These are phyloP conservation scores for Paecilomyces dactylethromorphus DNA, from an alignment of 2,329 filamentous ascomycete species.

Conservation along the genomic window DNA sequence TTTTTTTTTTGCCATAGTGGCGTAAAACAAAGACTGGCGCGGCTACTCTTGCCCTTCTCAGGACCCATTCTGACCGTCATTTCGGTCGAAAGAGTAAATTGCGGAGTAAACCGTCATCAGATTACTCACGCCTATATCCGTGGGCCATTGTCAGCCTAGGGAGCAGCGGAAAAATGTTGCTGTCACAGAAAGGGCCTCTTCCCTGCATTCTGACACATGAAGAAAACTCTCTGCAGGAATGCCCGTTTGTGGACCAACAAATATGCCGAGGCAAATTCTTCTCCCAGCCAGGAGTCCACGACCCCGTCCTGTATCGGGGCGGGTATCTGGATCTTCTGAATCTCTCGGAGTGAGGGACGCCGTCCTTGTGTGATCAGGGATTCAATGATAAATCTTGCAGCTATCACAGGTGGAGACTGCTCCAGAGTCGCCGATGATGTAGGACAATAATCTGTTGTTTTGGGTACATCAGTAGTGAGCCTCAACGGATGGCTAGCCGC, in stretches of 20 bases:
- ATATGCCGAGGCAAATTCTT: no score
- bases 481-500: background rate
- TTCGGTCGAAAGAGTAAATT: background rate
- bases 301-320: no score
- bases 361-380: no score
- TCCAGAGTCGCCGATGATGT: no score
- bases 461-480: no score
- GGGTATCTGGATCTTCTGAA: no score
- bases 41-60: background rate
- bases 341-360: no score
- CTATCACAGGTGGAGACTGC: no score
- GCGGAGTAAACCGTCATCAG: background rate
- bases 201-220: background rate
- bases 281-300: no score
- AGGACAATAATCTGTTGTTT: no score
- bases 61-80: background rate
- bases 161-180: background rate
- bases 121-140: background rate
- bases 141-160: background rate
- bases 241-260: background rate
- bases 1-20: background rate
- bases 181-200: background rate
- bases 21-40: background rate
- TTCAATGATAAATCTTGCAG: no score
- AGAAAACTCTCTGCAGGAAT: background rate